Evolutionary conservation across 768 basidiomycete genomes (phyloP).

Genomic region (Erythrobasidium yunnanense): DNA sequence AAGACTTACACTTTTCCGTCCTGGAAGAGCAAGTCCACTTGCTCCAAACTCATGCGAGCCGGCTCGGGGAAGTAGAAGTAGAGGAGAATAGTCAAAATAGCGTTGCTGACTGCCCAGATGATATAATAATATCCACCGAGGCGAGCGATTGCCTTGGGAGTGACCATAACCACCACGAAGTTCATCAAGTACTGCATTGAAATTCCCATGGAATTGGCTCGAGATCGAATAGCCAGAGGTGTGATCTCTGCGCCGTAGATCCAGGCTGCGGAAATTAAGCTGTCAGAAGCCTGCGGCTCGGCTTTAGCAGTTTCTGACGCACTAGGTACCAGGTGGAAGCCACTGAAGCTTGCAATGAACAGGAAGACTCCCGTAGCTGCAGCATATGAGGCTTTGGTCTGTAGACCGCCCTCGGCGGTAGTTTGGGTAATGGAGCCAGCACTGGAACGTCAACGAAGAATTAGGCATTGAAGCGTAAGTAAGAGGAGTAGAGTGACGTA

Average conservation of each 20-base stretch:
- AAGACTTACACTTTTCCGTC: conserved; percentile 31
- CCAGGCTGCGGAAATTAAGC: not conserved
- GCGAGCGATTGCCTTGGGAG: conserved; percentile 31
- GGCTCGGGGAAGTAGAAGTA: conserved; percentile 34
- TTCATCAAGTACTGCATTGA: conserved; percentile 5
- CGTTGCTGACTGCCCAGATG: conserved; percentile 30
- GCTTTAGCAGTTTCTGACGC: too few relatives aligned
- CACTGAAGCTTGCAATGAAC: conserved; percentile 18
- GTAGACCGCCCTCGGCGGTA: not conserved
- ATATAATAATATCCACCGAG: conserved; percentile 33
- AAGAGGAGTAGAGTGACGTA: not conserved
- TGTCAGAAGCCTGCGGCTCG: too few relatives aligned
- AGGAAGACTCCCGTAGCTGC: conserved; percentile 33
- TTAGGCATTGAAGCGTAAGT: too few relatives aligned
- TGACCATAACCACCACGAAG: conserved; percentile 34
- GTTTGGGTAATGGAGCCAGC: not conserved
- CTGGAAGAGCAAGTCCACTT: conserved; percentile 33
- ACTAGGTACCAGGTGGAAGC: not conserved
- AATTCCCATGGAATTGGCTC: not conserved
- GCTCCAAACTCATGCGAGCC: conserved; percentile 31
- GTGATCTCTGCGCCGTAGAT: conserved; percentile 29
- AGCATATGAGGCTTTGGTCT: conserved; percentile 26
- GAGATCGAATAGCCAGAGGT: conserved; percentile 20
- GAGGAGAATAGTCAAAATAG: conserved; percentile 26
- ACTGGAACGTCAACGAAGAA: too few relatives aligned